These are phyloP conservation scores for Flagelloscypha sp. DNA, from an alignment of 768 basidiomycete species.

Conservation along the genomic window DNA sequence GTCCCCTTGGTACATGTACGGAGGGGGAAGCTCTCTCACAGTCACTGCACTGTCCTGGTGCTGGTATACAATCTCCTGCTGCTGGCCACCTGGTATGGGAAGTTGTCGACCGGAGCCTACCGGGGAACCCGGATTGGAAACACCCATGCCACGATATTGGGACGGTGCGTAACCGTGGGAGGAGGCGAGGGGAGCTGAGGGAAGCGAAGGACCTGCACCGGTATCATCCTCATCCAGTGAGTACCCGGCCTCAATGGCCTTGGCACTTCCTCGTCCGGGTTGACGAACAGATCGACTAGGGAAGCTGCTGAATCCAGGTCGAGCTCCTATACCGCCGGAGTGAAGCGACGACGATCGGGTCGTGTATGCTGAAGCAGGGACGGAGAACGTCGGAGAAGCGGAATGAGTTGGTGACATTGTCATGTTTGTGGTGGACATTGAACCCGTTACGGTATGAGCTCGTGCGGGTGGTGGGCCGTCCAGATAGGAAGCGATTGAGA, in stretches of 20 bases:
- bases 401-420: constrained; percentile 2
- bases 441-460: constrained; percentile 3
- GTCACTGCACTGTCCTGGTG: constrained; percentile 27
- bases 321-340: constrained; percentile 8
- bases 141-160: constrained; percentile 6
- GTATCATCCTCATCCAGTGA: constrained; percentile 1
- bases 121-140: constrained; percentile 1
- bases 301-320: constrained; percentile 10
- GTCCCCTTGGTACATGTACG: constrained; percentile 22
- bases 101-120: constrained; percentile 11
- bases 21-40: constrained; percentile 29
- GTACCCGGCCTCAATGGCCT: constrained; percentile 13
- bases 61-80: constrained; percentile 25
- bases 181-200: constrained; percentile 3
- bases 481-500: constrained; percentile 17
- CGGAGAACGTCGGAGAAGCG: not conserved
- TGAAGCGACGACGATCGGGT: constrained; percentile 7
- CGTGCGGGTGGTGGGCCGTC: constrained; percentile 3
- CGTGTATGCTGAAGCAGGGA: constrained; percentile 5
- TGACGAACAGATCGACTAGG: constrained; percentile 13
- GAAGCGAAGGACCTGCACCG: constrained; percentile 10
- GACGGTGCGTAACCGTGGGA: constrained; percentile 7
- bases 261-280: too few species aligned
- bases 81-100: not conserved
- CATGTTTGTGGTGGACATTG: not conserved